phyloP scores from a whole-genome alignment of 129 eudicot species.

The Kitagawia praeruptora region DNA sequence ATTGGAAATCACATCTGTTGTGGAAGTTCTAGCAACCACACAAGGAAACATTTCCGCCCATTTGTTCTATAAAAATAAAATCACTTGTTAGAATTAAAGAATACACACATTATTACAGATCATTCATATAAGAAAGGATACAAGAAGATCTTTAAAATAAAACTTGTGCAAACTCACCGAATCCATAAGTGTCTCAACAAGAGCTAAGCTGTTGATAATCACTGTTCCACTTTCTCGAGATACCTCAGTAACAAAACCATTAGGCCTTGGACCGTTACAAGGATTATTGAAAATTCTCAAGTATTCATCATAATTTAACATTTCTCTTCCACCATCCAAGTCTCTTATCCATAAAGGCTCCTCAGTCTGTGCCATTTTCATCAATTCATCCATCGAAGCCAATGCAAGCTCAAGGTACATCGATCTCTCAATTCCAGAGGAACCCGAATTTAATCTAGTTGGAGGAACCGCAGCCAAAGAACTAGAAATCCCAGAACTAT shows the following conservation, averaged over 20 bases:
- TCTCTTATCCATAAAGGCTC: conserved; percentile 81
- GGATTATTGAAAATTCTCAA: conserved; percentile 36
- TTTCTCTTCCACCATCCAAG: conserved; percentile 60
- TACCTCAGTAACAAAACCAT: conserved; percentile 64
- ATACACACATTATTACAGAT: neutral
- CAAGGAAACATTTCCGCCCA: conserved; percentile 99
- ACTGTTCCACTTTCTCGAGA: conserved; percentile 89
- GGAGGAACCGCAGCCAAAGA: conserved; percentile 39
- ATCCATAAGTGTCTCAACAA: conserved; percentile 94
- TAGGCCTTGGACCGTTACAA: conserved; percentile 70
- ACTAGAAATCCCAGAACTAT: conserved; percentile 43
- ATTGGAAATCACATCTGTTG: conserved; percentile 79
- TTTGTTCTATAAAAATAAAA: conserved; percentile 42
- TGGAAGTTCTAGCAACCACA: conserved; percentile 78
- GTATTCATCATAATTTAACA: conserved; percentile 65
- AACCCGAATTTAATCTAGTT: conserved; percentile 26
- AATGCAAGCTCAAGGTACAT: conserved; percentile 89
- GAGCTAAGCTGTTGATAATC: conserved; percentile 86
- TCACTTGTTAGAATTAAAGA: neutral
- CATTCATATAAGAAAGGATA: neutral
- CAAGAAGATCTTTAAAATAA: neutral
- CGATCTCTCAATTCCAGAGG: conserved; percentile 58
- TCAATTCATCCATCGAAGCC: conserved; percentile 81
- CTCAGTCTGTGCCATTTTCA: conserved; percentile 69
- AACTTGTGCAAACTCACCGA: conserved; percentile 40